A percentile compares a stretch with the other conserved stretches of the same genome.
These are phyloP conservation scores for Trichoderma koningii DNA, from an alignment of 2,329 filamentous ascomycete genomes.

Conservation along the genomic window DNA sequence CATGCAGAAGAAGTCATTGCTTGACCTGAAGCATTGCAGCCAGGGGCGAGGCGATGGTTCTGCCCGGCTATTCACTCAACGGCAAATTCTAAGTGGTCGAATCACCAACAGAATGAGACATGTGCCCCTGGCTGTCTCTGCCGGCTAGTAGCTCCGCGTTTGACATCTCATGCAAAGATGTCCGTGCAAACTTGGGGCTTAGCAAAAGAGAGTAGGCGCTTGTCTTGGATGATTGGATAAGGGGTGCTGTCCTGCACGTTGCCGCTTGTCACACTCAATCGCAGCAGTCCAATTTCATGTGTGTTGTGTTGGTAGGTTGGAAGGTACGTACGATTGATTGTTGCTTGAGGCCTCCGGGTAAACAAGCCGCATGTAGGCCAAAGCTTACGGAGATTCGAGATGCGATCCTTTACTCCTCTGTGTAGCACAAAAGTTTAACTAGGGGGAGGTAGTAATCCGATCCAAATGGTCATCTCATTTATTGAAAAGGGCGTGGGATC, in stretches of 20 bases:
- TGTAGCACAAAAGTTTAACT: too few species aligned
- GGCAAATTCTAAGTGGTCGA: too few species aligned
- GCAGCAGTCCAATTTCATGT: not conserved
- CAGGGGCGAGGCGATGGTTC: not conserved
- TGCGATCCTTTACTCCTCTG: not conserved
- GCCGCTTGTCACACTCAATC: not conserved
- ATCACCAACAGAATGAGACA: too few species aligned
- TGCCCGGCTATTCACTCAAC: too few species aligned
- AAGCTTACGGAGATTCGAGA: not conserved
- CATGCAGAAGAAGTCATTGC: not conserved
- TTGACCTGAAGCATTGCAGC: not conserved
- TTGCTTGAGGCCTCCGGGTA: conserved; percentile 1
- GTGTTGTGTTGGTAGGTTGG: not conserved
- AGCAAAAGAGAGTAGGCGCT: too few species aligned
- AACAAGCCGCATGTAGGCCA: not conserved
- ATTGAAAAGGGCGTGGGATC: too few species aligned
- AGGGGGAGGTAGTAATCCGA: too few species aligned
- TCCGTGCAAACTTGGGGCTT: too few species aligned
- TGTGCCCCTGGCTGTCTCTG: too few species aligned
- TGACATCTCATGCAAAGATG: too few species aligned
- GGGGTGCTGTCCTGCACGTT: not conserved
- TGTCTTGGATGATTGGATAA: not conserved
- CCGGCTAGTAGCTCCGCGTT: too few species aligned
- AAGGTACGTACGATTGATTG: not conserved
- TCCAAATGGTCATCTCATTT: too few species aligned